Evolutionary conservation across 1,139 yeast genomes (phyloP).

Genomic region (Spencermartinsiella ligniputridi): DNA sequence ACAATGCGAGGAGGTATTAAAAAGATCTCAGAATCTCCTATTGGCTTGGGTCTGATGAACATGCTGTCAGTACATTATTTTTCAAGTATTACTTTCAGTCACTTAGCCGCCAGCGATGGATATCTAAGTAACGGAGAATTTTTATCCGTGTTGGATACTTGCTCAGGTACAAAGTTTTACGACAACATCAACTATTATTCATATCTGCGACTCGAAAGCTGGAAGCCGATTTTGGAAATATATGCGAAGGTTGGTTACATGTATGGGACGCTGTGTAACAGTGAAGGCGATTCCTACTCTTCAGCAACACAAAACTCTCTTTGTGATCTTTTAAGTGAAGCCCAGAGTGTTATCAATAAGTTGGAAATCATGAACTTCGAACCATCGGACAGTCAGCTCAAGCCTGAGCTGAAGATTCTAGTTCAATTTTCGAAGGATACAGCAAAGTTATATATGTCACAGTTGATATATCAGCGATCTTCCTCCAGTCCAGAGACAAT

Average conservation of each 20-base stretch:
- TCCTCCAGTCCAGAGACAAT: background rate
- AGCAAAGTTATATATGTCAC: background rate
- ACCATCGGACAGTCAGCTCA: background rate
- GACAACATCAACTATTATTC: conserved; percentile 3
- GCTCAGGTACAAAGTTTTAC: conserved; percentile 1
- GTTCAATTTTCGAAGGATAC: background rate
- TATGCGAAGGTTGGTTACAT: conserved; percentile 2
- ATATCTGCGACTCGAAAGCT: background rate
- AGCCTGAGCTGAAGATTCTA: background rate
- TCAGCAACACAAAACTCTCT: background rate
- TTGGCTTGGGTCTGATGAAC: conserved; percentile 2
- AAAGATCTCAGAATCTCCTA: background rate
- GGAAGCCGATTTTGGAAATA: conserved; percentile 3
- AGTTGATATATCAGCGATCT: background rate
- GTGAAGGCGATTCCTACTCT: background rate
- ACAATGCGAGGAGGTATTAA: conserved; percentile 4
- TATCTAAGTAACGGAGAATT: conserved; percentile 2
- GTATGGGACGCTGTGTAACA: background rate
- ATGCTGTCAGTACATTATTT: conserved; percentile 4
- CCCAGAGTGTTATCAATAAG: background rate
- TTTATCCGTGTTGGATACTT: background rate
- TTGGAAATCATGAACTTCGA: background rate
- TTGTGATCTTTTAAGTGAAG: background rate
- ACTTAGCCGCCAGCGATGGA: conserved; percentile 2
- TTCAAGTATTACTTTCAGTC: background rate